Conservation (phyloP, 441 rosid genomes). For the Erysimum pusillum region DNA sequence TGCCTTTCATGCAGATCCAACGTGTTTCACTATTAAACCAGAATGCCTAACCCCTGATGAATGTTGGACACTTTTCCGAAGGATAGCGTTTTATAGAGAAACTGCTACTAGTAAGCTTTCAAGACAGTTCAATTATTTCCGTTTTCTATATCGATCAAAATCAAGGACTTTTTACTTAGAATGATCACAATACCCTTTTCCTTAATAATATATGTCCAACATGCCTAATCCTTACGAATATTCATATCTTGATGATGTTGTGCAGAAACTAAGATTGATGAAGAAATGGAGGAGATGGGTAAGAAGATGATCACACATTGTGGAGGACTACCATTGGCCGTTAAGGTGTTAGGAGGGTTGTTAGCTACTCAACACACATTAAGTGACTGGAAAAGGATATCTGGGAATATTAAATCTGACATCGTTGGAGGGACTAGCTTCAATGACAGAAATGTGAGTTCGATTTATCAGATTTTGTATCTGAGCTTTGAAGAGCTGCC, state of each 20-base stretch:
- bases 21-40: slow-evolving; percentile 23
- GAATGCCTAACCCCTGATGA: slow-evolving; percentile 19
- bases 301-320: neutral
- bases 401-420: slow-evolving; percentile 7
- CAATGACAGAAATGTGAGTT: neutral
- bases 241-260: neutral
- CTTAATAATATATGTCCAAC: no score
- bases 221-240: no score
- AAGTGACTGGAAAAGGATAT: slow-evolving; percentile 19
- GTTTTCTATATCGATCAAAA: no score
- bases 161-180: no score
- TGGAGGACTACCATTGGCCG: slow-evolving; percentile 11
- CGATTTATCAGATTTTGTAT: slow-evolving; percentile 11
- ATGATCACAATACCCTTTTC: no score
- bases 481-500: slow-evolving; percentile 44
- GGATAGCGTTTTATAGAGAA: slow-evolving; percentile 23
- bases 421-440: slow-evolving; percentile 2
- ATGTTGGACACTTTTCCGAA: slow-evolving; percentile 36
- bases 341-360: slow-evolving; percentile 31
- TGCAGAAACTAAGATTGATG: neutral
- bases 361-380: neutral
- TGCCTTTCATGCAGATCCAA: slow-evolving; percentile 31
- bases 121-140: neutral
- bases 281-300: slow-evolving; percentile 17
- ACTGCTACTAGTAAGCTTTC: neutral